phyloP scores from a whole-genome alignment of 148 eudicot species.

The Chenopodium suecicum region DNA sequence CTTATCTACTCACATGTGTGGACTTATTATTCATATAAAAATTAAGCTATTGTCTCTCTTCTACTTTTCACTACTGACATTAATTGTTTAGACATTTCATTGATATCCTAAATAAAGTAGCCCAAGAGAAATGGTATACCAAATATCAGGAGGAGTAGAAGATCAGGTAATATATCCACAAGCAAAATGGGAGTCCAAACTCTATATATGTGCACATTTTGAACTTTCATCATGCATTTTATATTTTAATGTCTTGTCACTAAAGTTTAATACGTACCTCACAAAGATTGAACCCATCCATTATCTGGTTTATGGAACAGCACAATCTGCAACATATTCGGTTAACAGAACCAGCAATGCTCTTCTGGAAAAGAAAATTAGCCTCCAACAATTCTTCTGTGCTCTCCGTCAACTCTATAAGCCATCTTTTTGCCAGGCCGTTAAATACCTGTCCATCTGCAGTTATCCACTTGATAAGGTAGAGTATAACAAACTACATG shows the following conservation, averaged over 20 bases:
- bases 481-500: constrained; percentile 5
- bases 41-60: no score
- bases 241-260: background rate
- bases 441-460: constrained; percentile 53
- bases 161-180: background rate
- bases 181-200: background rate
- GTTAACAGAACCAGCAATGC: constrained; percentile 40
- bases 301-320: constrained; percentile 40
- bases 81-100: no score
- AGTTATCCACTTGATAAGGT: constrained; percentile 14
- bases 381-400: constrained; percentile 46
- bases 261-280: constrained; percentile 40
- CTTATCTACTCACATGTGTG: no score
- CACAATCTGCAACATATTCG: constrained; percentile 60
- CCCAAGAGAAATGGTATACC: no score
- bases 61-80: no score
- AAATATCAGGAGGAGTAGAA: background rate
- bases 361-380: constrained; percentile 55
- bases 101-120: no score
- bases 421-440: constrained; percentile 68
- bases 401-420: constrained; percentile 57
- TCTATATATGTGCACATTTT: background rate
- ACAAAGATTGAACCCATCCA: constrained; percentile 50
- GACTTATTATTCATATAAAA: no score
- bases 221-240: background rate